Evolutionary conservation across 495 filamentous ascomycete genomes (phyloP), one percentile per base, ranked within the genome.

Genomic region (Xylaria bambusicola): DNA sequence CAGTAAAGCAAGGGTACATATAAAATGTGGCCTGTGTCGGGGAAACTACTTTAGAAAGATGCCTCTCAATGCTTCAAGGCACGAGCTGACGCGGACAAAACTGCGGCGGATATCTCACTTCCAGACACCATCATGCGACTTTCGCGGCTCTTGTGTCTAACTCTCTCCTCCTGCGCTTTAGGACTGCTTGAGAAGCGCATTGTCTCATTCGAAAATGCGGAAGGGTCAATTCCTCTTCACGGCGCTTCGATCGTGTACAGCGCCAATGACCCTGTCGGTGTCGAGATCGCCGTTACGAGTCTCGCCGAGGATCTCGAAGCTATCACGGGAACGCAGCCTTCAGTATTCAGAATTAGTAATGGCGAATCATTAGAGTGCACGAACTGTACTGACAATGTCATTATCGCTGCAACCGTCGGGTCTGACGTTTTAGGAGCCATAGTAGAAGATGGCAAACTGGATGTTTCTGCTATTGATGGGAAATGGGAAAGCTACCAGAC

Each of bases 401-500:
- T 57, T 23, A 57, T 57, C 33, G 23, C 33, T 21, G 29, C 31
- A 3, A 57, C 54, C 23, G 33, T 57, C 10, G 31, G 40, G 8
- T 57, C 54, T 10, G 18, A 18, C 15, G 26, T 57, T 6, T 17
- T 26, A 12, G 45, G 31, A n/a, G 44, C 42, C 18, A 46, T 57
- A 15, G 54, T 48, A 36, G n/a, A 27, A 12, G 9, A n/a, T 21
- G n/a, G 10, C 20, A 69, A 68, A 23, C 63, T 88, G 13, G 76
- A 86, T 66, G 73, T 76, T 7, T 60, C 71, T 1, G 50, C 67
- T 0, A 79, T 83, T 31, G 66, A 73, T 15, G 80, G 80, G 0
- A 78, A 82, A 61, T 88, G 86, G 85, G 86, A 89, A 67, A 77
- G 81, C 0, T 88, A 81, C 65, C 70, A 75, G 9, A 82, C 81